A percentile compares a stretch with the other conserved stretches of the same genome.
These are phyloP conservation scores for Lasiodiplodia gonubiensis DNA, from an alignment of 2,329 filamentous ascomycete species.

Conservation along the genomic window DNA sequence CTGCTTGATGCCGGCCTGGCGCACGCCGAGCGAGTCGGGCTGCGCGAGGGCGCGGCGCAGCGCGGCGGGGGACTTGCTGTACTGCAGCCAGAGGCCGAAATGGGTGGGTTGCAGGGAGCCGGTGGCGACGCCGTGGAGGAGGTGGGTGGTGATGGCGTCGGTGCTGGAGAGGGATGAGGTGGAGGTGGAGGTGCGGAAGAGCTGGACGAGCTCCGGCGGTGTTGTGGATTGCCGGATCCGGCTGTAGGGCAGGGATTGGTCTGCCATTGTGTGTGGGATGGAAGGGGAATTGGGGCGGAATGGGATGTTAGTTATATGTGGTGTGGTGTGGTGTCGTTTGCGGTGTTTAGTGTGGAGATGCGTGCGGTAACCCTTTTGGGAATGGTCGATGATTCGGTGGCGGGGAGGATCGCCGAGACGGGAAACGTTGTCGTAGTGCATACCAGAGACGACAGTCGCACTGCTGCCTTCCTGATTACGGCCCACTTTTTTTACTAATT, in stretches of 20 bases:
- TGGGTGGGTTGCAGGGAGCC: slow-evolving; percentile 34
- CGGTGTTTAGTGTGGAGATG: too few species aligned
- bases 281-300: too few species aligned
- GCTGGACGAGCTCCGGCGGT: background rate
- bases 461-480: too few species aligned
- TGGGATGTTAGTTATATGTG: too few species aligned
- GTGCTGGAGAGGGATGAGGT: background rate
- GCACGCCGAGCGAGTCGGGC: slow-evolving; percentile 35
- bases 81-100: slow-evolving; percentile 38
- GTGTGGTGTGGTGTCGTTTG: too few species aligned
- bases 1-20: slow-evolving; percentile 34
- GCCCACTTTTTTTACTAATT: too few species aligned
- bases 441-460: too few species aligned
- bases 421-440: too few species aligned
- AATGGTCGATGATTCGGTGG: too few species aligned
- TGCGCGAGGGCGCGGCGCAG: slow-evolving; percentile 36
- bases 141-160: background rate
- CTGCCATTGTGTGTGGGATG: background rate
- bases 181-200: too few species aligned
- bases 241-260: background rate
- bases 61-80: slow-evolving; percentile 33
- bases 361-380: too few species aligned
- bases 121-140: slow-evolving; percentile 29
- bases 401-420: too few species aligned
- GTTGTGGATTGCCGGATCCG: background rate